Evolutionary conservation across 2,329 filamentous ascomycete species (phyloP).

Genomic region (Colletotrichum orchidophilum): DNA sequence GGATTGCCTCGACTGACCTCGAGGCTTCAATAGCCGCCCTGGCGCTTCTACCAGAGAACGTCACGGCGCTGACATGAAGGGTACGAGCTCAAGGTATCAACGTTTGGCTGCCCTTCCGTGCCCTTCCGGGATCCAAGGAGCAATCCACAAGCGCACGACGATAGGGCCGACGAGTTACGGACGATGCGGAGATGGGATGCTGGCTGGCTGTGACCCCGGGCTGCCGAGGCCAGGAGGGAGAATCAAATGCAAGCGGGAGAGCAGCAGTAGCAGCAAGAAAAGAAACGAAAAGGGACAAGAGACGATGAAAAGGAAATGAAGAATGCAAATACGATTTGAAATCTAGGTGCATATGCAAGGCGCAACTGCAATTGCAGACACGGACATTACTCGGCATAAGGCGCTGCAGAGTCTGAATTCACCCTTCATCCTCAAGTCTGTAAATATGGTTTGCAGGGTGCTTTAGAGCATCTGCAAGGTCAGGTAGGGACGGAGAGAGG

Average conservation of each 20-base stretch:
- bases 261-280: background rate
- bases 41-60: background rate
- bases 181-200: constrained; percentile 6
- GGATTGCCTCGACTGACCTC: too few species aligned
- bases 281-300: background rate
- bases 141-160: too few species aligned
- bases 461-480: too few species aligned
- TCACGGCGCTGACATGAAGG: background rate
- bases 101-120: background rate
- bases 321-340: constrained; percentile 7
- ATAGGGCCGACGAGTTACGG: background rate
- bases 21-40: background rate
- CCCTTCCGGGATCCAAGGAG: background rate
- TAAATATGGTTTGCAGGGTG: too few species aligned
- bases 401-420: background rate
- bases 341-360: background rate
- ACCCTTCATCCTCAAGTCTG: background rate
- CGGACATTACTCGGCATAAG: background rate
- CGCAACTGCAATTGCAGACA: background rate
- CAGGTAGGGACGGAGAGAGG: background rate
- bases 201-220: background rate
- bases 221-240: background rate
- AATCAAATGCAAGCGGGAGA: background rate
- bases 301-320: background rate
- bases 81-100: background rate